phyloP scores from a whole-genome alignment of 2,329 filamentous ascomycete species.

The Macrophomina pseudophaseolina region DNA sequence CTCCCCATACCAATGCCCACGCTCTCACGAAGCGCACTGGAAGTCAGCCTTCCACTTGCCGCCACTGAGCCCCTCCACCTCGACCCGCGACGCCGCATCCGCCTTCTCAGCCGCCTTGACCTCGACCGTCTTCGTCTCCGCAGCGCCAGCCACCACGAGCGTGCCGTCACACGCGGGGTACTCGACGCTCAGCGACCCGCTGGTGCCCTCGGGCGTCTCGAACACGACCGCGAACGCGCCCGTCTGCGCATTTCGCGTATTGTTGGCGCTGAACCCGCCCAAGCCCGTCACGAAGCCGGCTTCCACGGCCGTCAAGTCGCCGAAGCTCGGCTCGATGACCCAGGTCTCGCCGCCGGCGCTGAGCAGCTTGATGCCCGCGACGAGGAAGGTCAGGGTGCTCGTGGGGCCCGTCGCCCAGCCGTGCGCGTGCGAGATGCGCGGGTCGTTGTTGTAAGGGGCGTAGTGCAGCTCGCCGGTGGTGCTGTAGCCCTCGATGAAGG shows the following conservation, averaged over 20 bases:
- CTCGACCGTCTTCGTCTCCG: neutral
- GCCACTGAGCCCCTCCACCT: conserved; percentile 32
- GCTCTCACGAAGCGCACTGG: neutral
- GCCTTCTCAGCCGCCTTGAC: neutral
- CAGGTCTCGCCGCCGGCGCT: conserved; percentile 49
- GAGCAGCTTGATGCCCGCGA: conserved; percentile 51
- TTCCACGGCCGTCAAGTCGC: conserved; percentile 49
- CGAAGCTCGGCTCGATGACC: conserved; percentile 52
- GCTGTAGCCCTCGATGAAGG: conserved; percentile 65
- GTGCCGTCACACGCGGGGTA: conserved; percentile 32
- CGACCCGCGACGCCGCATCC: conserved; percentile 21
- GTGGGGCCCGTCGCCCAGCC: conserved; percentile 49
- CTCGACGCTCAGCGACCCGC: conserved; percentile 38
- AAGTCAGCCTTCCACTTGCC: conserved; percentile 35
- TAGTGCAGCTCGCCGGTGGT: conserved; percentile 58
- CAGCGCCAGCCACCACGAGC: conserved; percentile 25
- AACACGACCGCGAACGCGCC: conserved; percentile 37
- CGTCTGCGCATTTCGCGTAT: conserved; percentile 34
- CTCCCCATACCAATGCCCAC: too few species aligned
- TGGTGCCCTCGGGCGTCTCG: conserved; percentile 38
- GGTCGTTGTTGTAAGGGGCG: conserved; percentile 43
- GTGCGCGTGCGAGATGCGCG: conserved; percentile 50
- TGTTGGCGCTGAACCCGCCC: conserved; percentile 39
- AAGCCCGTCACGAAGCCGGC: conserved; percentile 53
- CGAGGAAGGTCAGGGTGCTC: conserved; percentile 44